A percentile compares a stretch with the other conserved stretches of the same genome.
These are phyloP conservation scores for Clonostachys chloroleuca DNA, from an alignment of 2,329 filamentous ascomycete species.

Conservation along the genomic window DNA sequence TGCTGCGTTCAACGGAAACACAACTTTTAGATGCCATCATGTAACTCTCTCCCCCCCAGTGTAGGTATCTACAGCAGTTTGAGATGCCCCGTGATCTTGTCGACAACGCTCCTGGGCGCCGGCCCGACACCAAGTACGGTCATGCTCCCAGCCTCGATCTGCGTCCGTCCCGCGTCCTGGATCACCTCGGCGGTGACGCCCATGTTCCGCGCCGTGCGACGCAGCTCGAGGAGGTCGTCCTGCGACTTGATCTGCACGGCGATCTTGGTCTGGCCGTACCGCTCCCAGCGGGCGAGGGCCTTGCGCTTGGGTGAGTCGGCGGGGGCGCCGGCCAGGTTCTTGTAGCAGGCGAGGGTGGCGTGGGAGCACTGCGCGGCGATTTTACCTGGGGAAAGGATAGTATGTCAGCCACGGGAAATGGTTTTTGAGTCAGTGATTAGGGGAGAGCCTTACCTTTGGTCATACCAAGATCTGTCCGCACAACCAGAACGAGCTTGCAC, in stretches of 20 bases:
- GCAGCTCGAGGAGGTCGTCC: conserved; percentile 70
- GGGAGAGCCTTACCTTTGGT: conserved; percentile 68
- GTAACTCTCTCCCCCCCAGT: not conserved
- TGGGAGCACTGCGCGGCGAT: conserved; percentile 94
- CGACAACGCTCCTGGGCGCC: conserved; percentile 81
- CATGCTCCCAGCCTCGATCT: conserved; percentile 89
- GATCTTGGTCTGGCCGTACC: conserved; percentile 84
- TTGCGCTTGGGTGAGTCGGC: conserved; percentile 49
- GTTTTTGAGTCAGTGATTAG: not conserved
- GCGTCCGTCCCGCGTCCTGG: conserved; percentile 91
- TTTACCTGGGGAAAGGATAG: conserved; percentile 61
- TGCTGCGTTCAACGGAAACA: not conserved
- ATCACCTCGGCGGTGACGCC: conserved; percentile 88
- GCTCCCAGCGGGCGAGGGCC: conserved; percentile 82
- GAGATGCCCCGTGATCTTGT: conserved; percentile 78
- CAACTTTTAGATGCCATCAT: not conserved
- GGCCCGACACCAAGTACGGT: conserved; percentile 84
- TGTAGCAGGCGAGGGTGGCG: conserved; percentile 97
- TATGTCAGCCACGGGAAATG: not conserved
- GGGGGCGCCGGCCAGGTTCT: conserved; percentile 61
- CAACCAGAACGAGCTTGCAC: conserved; percentile 90
- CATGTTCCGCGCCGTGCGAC: conserved; percentile 75
- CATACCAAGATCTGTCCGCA: conserved; percentile 94
- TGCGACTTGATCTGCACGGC: conserved; percentile 85
- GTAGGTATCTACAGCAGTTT: conserved; percentile 71